Base-by-base conservation (phyloP, 2,329 filamentous ascomycete species). In the Dactylellina cionopaga region DNA sequence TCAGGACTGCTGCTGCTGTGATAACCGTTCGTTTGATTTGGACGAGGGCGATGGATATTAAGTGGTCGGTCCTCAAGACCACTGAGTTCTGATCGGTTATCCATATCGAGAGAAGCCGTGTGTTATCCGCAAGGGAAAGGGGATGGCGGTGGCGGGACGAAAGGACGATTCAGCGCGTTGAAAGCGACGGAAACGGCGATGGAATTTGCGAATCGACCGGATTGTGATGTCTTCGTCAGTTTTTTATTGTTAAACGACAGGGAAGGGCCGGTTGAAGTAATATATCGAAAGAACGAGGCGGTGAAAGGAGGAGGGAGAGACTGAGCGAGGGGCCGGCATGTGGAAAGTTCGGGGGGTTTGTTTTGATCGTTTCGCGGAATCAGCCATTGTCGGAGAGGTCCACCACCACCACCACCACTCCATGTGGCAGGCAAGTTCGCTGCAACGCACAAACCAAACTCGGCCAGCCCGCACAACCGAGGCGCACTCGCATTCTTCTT, bases 1-100 rank as follows among this genome's bases (percentile, higher is more conserved):
- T 71, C 66, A 25, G 66, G 66, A 64, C 58, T 64, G 35, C 66
- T 71, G 52, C 68, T 72, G 46, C 68, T 72, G 29, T 65, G 59
- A 52, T 64, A 65, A 15, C 68, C 68, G 46, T 72, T 72, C 37
- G 41, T 52, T 25, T 64, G 58, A 19, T 39, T 54, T 2, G 33
- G 44, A 37, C 59, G 59, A 22, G 68, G 68, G 13, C 68, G 58
- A 39, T 65, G 59, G 33, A 71, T 52, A 51, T 51, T 71, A 19
- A 71, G 58, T 64, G 66, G 66, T 29, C 66, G 56, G 66, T 71
- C 66, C 29, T 71, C 66, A 19, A 64, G 49, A 37, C 58, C 66
- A 52, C 39, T 64, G 31, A 71, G 35, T 15, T 62, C 66, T 51
- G 58, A 33, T 58, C 58, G 51, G 58, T 49, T 59, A 43, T 71